Percentiles rank a stretch among this genome's conserved stretches.
phyloP scores from a whole-genome alignment of 1,284 basidiomycete species.

The Rhodotorula sp. region DNA sequence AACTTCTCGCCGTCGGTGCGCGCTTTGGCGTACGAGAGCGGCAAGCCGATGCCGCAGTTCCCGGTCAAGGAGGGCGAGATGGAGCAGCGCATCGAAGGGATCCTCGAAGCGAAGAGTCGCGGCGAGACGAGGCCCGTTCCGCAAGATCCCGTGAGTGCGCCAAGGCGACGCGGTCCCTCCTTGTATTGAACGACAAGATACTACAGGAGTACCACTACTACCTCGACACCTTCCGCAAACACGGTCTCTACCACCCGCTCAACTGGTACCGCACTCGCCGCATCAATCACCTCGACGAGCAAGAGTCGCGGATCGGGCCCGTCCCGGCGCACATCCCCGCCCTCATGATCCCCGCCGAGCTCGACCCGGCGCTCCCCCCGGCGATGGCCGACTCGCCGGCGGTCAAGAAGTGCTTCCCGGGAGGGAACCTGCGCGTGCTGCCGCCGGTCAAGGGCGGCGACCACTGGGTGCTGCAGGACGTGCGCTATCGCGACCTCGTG shows the following conservation, averaged over 20 bases:
- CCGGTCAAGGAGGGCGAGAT: slow-evolving; percentile 28
- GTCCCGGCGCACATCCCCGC: slow-evolving; percentile 37
- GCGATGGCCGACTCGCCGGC: slow-evolving; percentile 29
- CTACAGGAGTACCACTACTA: slow-evolving; percentile 39
- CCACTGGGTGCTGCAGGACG: slow-evolving; percentile 41
- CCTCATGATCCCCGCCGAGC: slow-evolving; percentile 32
- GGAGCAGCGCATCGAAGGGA: slow-evolving; percentile 15
- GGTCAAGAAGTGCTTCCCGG: slow-evolving; percentile 28
- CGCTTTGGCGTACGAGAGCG: neutral
- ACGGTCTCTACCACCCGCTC: slow-evolving; percentile 33
- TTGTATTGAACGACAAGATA: neutral
- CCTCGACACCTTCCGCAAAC: slow-evolving; percentile 23
- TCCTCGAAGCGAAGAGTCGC: slow-evolving; percentile 10
- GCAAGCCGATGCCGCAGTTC: slow-evolving; percentile 14
- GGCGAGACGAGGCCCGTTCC: slow-evolving; percentile 21
- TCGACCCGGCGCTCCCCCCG: slow-evolving; percentile 40
- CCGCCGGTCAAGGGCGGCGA: slow-evolving; percentile 30
- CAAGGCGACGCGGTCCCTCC: neutral
- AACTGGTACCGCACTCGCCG: slow-evolving; percentile 41
- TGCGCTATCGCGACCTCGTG: slow-evolving; percentile 13
- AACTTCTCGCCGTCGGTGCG: slow-evolving; percentile 21
- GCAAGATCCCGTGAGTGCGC: slow-evolving; percentile 26
- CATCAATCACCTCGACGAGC: slow-evolving; percentile 34
- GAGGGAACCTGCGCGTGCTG: slow-evolving; percentile 31
- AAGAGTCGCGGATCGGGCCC: slow-evolving; percentile 12